phyloP scores from a whole-genome alignment of 441 rosid species.

The Breynia disticha region DNA sequence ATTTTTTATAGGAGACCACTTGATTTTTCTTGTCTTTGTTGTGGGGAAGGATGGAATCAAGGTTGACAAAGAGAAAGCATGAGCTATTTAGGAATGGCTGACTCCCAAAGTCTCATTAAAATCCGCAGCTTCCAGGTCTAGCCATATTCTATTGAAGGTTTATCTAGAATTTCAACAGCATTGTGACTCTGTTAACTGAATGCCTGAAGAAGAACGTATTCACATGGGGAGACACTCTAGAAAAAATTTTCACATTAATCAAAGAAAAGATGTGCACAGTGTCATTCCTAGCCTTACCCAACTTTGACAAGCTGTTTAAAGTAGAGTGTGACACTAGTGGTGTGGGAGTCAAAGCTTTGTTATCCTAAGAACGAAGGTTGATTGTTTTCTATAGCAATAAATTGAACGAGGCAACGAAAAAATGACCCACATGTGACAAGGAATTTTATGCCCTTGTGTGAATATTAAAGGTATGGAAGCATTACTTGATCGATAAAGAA shows the following conservation, averaged over 20 bases:
- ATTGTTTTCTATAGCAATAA: constrained; percentile 3
- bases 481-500: constrained; percentile 1
- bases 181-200: too few species aligned
- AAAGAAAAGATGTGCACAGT: background rate
- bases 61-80: background rate
- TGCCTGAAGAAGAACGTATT: background rate
- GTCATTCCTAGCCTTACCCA: background rate
- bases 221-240: background rate
- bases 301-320: background rate
- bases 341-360: background rate
- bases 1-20: background rate
- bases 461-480: background rate
- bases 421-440: background rate
- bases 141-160: too few species aligned
- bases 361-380: background rate
- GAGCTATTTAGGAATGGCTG: background rate
- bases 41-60: background rate
- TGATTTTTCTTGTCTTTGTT: background rate
- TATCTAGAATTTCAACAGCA: too few species aligned
- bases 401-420: background rate
- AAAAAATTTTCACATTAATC: background rate
- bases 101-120: background rate
- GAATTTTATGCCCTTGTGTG: background rate
- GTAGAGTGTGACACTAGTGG: background rate
- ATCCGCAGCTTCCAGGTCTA: background rate